Base-by-base conservation (phyloP, 768 basidiomycete genomes). In the Amanita rubescens region DNA sequence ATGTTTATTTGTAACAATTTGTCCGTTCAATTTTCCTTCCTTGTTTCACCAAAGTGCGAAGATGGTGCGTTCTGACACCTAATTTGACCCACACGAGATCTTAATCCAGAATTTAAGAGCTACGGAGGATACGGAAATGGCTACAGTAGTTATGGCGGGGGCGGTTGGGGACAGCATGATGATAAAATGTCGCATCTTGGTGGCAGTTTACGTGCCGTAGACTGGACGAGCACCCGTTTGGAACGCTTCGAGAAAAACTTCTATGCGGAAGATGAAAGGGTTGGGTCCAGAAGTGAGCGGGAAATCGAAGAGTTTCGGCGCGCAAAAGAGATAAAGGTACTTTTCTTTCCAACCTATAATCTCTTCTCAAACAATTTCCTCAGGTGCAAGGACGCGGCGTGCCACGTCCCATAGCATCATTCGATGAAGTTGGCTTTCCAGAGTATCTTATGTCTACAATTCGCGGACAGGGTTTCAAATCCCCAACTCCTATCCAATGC, bases 211-310 rank as follows among this genome's bases (percentile, higher is more conserved):
- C 83, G 84, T 57, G 76, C 76, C 49, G 84, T 96, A 53, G 91
- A 98, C 71, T 99, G 96, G 96, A 67, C 74, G 50, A 69, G 69
- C 38, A 75, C 82, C 43, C 83, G 82, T 56, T 72, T 96, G 53
- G 78, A 84, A 62, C 85, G 80, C 60, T 98, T 99, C 59, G 95
- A 98, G 72, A 99, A 98, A 75, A 97, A 98, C 75, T 99, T 95
- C 60, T 95, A 95, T 61, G 75, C 85, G 43, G 94, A 99, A 68
- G 91, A 97, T 69, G 85, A 88, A 64, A 80, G 84, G 25, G 90
- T 98, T 41, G 69, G 83, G 17, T 72, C 78, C 30, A 85, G 86
- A 57, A 81, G 76, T 50, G 93, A 97, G 14, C 76, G 82, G 46
- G 95, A 99, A 63, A 78, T 97, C 52, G 87, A 91, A 52, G 92